Evolutionary conservation across 108 stramenopile genomes (phyloP).

Genomic region (Stephanodiscus minutulus): DNA sequence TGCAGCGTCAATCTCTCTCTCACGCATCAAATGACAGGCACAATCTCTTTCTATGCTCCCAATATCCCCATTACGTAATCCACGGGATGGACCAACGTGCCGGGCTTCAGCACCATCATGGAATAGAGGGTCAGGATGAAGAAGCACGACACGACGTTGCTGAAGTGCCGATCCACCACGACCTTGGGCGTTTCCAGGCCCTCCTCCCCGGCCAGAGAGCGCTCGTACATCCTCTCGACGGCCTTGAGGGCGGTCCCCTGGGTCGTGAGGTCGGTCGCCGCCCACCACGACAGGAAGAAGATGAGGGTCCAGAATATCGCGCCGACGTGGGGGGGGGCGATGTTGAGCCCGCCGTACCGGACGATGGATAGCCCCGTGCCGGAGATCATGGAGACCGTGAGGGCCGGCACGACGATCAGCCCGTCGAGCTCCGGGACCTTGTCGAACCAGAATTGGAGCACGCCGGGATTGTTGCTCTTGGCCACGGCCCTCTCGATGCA

Average conservation of each 20-base stretch:
- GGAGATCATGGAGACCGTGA: conserved; percentile 57
- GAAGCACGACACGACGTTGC: conserved; percentile 63
- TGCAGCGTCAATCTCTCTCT: too few relatives aligned
- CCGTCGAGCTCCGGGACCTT: conserved; percentile 56
- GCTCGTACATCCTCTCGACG: conserved; percentile 37
- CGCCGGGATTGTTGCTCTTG: conserved; percentile 43
- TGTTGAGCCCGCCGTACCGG: conserved; percentile 57
- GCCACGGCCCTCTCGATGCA: conserved; percentile 55
- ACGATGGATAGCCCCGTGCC: conserved; percentile 60
- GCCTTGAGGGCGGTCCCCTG: conserved; percentile 50
- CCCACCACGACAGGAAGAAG: conserved; percentile 61
- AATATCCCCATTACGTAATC: conserved; percentile 16
- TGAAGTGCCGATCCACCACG: conserved; percentile 53
- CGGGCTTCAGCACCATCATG: conserved; percentile 65
- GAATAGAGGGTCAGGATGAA: conserved; percentile 58
- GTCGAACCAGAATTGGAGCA: conserved; percentile 66
- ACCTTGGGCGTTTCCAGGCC: conserved; percentile 49
- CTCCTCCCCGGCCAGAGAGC: conserved; percentile 31
- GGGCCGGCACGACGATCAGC: conserved; percentile 60
- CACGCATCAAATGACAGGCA: not conserved
- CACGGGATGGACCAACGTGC: conserved; percentile 52
- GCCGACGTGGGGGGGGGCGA: conserved; percentile 59
- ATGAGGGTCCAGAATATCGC: conserved; percentile 59
- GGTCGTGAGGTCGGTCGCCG: conserved; percentile 62
- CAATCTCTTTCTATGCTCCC: not conserved